phyloP scores from a whole-genome alignment of 1,139 yeast genomes.

The Sugiyamaella neomexicana region DNA sequence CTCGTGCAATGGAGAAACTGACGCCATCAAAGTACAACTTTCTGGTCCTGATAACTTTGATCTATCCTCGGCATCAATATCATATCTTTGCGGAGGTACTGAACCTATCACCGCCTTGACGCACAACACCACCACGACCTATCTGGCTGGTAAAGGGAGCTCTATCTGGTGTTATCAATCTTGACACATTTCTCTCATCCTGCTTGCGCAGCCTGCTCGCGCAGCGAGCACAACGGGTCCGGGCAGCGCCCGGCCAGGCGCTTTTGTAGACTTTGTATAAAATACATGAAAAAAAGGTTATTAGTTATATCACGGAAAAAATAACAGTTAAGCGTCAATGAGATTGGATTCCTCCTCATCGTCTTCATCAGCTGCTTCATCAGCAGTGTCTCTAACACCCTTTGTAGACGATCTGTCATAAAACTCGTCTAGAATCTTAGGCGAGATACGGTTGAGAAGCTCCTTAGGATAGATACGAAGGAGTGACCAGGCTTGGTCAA shows the following conservation, averaged over 20 bases:
- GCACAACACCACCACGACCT: conserved; percentile 7
- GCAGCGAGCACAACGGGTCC: no score
- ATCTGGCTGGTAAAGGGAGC: conserved; percentile 23
- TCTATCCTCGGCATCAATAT: background rate
- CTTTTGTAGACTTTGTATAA: no score
- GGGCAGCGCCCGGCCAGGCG: no score
- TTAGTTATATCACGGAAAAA: conserved; percentile 7
- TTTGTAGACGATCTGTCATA: conserved; percentile 69
- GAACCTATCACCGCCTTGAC: conserved; percentile 13
- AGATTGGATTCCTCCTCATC: conserved; percentile 42
- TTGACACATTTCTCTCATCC: no score
- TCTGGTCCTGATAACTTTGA: background rate
- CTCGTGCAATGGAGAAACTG: conserved; percentile 6
- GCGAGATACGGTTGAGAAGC: conserved; percentile 96
- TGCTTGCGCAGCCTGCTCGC: no score
- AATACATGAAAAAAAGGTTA: background rate
- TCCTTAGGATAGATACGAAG: conserved; percentile 98
- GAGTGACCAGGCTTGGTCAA: conserved; percentile 97
- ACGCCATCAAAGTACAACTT: background rate
- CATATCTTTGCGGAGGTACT: conserved; percentile 3
- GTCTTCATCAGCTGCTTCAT: conserved; percentile 42
- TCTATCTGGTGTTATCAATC: background rate
- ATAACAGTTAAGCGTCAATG: conserved; percentile 51
- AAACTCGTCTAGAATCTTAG: conserved; percentile 92
- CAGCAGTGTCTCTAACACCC: conserved; percentile 44